Conservation (phyloP, 2,329 filamentous ascomycete genomes). For the Exophiala lecanii-corni region DNA sequence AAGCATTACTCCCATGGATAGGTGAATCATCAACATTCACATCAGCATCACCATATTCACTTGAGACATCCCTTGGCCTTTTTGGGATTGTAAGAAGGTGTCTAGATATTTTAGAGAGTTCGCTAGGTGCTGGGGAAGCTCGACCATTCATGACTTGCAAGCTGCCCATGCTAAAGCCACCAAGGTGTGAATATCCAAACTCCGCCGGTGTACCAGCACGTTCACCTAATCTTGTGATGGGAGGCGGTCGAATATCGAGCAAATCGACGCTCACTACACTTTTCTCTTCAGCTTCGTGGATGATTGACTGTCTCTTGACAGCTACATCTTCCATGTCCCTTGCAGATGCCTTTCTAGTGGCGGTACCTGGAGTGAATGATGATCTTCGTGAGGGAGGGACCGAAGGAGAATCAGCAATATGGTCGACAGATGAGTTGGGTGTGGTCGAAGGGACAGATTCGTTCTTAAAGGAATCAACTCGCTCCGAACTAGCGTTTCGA, state of each 20-base stretch:
- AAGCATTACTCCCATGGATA: too few relatives aligned
- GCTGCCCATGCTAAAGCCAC: constrained; percentile 20
- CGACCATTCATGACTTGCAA: constrained; percentile 27
- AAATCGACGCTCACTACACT: constrained; percentile 8
- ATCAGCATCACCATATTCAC: constrained; percentile 24
- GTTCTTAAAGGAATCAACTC: constrained; percentile 3
- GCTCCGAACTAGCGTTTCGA: constrained; percentile 10
- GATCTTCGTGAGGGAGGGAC: constrained; percentile 22
- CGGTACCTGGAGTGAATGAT: constrained; percentile 24
- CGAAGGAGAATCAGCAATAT: constrained; percentile 13
- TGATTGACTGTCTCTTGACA: constrained; percentile 1
- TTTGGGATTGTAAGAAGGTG: constrained; percentile 9
- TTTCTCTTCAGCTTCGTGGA: constrained; percentile 7
- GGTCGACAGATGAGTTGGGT: constrained; percentile 19
- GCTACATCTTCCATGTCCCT: not conserved
- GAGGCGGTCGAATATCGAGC: constrained; percentile 14
- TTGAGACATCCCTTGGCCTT: constrained; percentile 20
- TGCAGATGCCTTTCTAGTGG: constrained; percentile 20
- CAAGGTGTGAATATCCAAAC: constrained; percentile 25
- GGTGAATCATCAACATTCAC: too few relatives aligned
- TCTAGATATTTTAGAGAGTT: constrained; percentile 22
- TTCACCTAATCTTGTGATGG: constrained; percentile 15
- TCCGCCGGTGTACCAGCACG: constrained; percentile 24
- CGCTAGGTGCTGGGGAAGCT: constrained; percentile 26
- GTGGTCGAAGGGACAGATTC: constrained; percentile 2